Conservation (phyloP, 305 asterid species). For the Caryopteris hybrid region DNA sequence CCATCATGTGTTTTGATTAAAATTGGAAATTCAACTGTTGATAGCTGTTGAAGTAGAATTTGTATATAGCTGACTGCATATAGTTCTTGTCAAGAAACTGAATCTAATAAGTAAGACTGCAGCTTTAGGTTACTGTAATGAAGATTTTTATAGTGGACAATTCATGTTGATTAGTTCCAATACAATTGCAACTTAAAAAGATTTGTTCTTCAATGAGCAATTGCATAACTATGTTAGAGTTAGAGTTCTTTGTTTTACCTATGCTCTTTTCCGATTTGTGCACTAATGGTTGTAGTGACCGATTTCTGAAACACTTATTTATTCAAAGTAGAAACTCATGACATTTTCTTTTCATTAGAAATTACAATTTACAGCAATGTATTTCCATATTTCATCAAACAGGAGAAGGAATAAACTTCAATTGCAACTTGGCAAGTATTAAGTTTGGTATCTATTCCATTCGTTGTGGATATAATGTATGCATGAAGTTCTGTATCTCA, state of each 20-base stretch:
- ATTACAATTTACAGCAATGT: background rate
- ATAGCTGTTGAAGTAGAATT: background rate
- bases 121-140: background rate
- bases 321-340: background rate
- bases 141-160: no score
- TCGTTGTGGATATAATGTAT: background rate
- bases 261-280: background rate
- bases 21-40: constrained; percentile 4
- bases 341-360: background rate
- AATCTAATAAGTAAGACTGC: background rate
- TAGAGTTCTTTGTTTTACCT: background rate
- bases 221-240: background rate
- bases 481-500: background rate
- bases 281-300: no score
- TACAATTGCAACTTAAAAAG: background rate
- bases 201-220: background rate
- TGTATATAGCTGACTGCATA: background rate
- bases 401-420: background rate
- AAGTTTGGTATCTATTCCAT: background rate
- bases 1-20: background rate
- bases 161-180: background rate
- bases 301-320: background rate
- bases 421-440: constrained; percentile 8
- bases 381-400: background rate
- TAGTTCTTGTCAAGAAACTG: background rate